Base-by-base conservation (phyloP, 2,329 filamentous ascomycete genomes). In the Exophiala oligosperma region DNA sequence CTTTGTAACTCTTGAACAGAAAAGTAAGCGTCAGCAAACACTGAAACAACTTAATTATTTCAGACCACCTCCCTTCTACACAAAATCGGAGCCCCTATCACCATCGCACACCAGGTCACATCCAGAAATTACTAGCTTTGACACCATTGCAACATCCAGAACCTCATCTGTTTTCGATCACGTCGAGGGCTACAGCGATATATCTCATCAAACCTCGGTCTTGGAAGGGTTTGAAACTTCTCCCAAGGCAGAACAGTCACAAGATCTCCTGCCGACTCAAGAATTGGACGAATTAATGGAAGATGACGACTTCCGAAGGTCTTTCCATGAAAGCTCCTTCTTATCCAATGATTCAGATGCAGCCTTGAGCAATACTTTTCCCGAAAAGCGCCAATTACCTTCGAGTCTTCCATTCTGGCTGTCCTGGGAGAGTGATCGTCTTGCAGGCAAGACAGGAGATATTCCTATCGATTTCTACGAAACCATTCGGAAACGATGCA, bases 351-450 rank as follows among this genome's bases (percentile, higher is more conserved):
- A 29, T 21, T 32, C 47, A 11, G 66, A 71, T 4, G 67, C 77
- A 1, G 54, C 69, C 9, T 53, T 62, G 0, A 56, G 66, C n/a
- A 73, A 72, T 1, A 75, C 76, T 0, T 77, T 78, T 54, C 69
- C 70, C 23, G n/a, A n/a, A 38, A n/a, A 32, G 29, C 48, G 52
- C n/a, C 7, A 26, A 24, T 35, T 62, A 3, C 56, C 60, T 4
- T 14, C 21, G 8, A 12, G 55, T 28, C 28, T 52, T 3, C 60
- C 60, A 4, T 62, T 54, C 43, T 60, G 57, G 57, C 54, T 54
- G 23, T 52, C 40, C 26, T 62, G 60, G 60, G 60, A 62, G 46
- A 26, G 60, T 14, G 44, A 60, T 24, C 56, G 60, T 9, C 28
- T 62, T 29, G 56, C 60, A 9, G 28, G 48, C 24, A 5, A n/a